Conservation (phyloP, 192 early-diverging fungal genomes). For the Chytriomyces confervae region DNA sequence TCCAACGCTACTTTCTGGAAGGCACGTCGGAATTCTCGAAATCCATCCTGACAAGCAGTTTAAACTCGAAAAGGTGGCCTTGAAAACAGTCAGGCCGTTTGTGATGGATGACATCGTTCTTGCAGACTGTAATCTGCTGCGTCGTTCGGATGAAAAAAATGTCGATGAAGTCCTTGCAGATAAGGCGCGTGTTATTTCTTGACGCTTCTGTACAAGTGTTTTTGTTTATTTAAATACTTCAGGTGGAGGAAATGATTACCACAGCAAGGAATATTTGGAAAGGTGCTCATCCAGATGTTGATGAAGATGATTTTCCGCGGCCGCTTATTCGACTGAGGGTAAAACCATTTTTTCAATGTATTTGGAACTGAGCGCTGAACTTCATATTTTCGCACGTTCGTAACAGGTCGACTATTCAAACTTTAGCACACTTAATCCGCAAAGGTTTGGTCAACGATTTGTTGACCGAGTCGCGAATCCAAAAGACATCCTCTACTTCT, state of each 20-base stretch:
- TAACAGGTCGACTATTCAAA: constrained; percentile 85
- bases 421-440: constrained; percentile 82
- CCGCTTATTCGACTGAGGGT: constrained; percentile 75
- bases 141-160: constrained; percentile 59
- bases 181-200: constrained; percentile 44
- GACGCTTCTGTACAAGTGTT: background rate
- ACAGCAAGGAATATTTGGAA: constrained; percentile 66
- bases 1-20: constrained; percentile 19
- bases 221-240: background rate
- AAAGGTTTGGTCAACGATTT: constrained; percentile 83
- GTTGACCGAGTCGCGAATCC: constrained; percentile 85
- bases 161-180: constrained; percentile 60
- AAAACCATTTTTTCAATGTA: background rate
- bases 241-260: constrained; percentile 69
- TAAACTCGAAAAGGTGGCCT: constrained; percentile 72
- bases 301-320: constrained; percentile 57
- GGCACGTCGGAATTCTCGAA: constrained; percentile 63
- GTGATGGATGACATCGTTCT: constrained; percentile 75
- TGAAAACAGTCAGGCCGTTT: constrained; percentile 88
- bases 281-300: constrained; percentile 43
- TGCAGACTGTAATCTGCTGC: constrained; percentile 42
- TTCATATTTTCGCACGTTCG: background rate
- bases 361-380: background rate
- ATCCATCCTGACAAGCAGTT: constrained; percentile 71
- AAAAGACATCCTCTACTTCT: constrained; percentile 84